Evolutionary conservation across 129 eudicot species (phyloP).

Genomic region (Erigeron canadensis): DNA sequence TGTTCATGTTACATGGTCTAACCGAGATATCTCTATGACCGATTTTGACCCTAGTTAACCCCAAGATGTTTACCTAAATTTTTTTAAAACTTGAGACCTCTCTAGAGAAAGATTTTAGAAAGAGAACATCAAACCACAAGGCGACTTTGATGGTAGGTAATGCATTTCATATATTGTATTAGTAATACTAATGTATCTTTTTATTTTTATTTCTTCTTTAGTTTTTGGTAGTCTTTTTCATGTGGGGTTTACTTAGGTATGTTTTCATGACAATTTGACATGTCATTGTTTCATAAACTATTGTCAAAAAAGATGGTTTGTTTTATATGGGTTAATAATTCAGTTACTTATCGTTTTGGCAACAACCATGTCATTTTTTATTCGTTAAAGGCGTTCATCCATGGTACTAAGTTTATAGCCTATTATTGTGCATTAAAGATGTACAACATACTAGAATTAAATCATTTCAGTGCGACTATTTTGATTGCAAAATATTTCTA

Average conservation of each 20-base stretch:
- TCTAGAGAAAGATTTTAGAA: no score
- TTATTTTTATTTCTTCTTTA: no score
- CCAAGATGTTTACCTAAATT: no score
- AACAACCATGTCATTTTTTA: background rate
- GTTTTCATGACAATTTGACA: background rate
- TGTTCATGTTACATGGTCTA: background rate
- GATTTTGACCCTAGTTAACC: background rate
- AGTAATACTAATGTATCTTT: background rate
- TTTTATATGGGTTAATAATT: background rate
- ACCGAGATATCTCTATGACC: background rate
- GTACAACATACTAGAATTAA: no score
- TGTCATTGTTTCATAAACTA: background rate
- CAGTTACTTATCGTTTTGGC: background rate
- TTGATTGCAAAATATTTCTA: no score
- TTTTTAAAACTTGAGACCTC: no score
- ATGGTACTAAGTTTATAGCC: no score
- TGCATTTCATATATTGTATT: background rate
- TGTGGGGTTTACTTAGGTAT: background rate
- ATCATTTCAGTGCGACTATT: no score
- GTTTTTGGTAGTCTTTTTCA: background rate
- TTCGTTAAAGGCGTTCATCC: no score
- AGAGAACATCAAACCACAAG: background rate
- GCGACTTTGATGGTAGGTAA: no score
- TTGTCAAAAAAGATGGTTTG: background rate
- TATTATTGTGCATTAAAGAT: no score